Evolutionary conservation across 164 flowering plant genomes (phyloP).

Genomic region (Kingdonia uniflora): DNA sequence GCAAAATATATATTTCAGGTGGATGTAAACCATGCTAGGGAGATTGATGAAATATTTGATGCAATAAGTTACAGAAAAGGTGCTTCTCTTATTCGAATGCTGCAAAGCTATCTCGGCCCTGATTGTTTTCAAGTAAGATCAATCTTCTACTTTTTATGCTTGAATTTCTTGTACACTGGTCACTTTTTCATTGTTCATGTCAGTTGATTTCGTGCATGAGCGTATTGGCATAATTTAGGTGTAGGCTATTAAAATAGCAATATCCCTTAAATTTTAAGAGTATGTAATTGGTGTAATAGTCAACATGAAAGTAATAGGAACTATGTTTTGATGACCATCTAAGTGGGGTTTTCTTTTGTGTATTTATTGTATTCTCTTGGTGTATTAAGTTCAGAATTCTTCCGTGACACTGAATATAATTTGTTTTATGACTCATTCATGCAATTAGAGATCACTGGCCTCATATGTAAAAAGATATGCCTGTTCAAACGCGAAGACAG

Average conservation of each 20-base stretch:
- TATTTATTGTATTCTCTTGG: no score
- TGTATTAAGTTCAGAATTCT: slow-evolving; percentile 1
- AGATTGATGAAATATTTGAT: slow-evolving; percentile 95
- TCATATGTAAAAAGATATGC: slow-evolving; percentile 73
- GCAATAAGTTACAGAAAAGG: slow-evolving; percentile 91
- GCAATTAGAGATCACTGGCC: slow-evolving; percentile 64
- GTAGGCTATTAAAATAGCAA: no score
- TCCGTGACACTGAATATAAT: slow-evolving; percentile 4
- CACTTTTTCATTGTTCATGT: no score
- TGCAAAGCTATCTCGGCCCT: slow-evolving; percentile 89
- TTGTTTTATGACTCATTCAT: slow-evolving; percentile 7
- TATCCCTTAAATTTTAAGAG: no score
- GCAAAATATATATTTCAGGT: slow-evolving; percentile 36
- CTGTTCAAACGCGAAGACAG: slow-evolving; percentile 81
- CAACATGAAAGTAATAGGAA: no score
- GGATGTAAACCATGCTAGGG: slow-evolving; percentile 77
- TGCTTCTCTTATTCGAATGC: slow-evolving; percentile 90
- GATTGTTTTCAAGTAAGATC: slow-evolving; percentile 72
- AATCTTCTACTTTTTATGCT: neutral
- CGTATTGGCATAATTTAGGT: no score
- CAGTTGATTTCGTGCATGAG: no score
- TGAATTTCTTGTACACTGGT: no score
- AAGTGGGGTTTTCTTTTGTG: no score
- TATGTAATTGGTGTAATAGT: no score
- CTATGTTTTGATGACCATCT: no score